Evolutionary conservation across 345 rosid species (phyloP).

Genomic region (Excoecaria cochinchinensis): DNA sequence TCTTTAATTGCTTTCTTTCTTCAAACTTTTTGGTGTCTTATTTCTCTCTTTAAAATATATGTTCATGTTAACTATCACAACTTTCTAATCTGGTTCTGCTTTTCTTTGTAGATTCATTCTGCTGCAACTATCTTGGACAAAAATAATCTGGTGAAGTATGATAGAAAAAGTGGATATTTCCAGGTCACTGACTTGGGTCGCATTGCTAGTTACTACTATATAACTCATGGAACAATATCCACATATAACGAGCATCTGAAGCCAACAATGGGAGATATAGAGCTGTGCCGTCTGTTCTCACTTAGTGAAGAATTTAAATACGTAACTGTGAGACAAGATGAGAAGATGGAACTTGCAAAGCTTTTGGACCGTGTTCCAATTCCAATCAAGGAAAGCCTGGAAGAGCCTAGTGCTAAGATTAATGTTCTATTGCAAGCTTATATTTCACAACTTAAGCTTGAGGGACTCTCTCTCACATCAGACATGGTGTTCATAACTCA

Average conservation of each 20-base stretch:
- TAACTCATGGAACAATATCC: conserved; percentile 87
- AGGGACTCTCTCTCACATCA: conserved; percentile 89
- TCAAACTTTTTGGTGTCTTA: neutral
- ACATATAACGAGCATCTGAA: conserved; percentile 91
- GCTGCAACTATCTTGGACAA: conserved; percentile 90
- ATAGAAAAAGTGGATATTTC: conserved; percentile 89
- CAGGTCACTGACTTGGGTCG: conserved; percentile 99
- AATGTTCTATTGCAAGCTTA: conserved; percentile 93
- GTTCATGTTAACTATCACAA: neutral
- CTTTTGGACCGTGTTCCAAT: conserved; percentile 91
- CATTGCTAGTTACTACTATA: conserved; percentile 95
- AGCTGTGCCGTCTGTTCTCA: conserved; percentile 80
- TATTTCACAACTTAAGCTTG: conserved; percentile 93
- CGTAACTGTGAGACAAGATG: conserved; percentile 94
- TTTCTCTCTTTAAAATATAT: neutral
- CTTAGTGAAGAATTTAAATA: conserved; percentile 93
- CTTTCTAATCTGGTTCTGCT: neutral
- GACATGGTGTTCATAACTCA: conserved; percentile 96
- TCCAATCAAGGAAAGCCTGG: conserved; percentile 91
- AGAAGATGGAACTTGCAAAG: conserved; percentile 97
- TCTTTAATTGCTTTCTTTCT: neutral
- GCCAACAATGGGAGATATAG: conserved; percentile 96
- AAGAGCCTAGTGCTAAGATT: conserved; percentile 95
- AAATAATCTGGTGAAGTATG: conserved; percentile 86
- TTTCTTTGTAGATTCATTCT: conserved; percentile 67